Evolutionary conservation across 495 filamentous ascomycete species (phyloP), one percentile per base, ranked within the genome.

Genomic region (Penicillium pancosmium): DNA sequence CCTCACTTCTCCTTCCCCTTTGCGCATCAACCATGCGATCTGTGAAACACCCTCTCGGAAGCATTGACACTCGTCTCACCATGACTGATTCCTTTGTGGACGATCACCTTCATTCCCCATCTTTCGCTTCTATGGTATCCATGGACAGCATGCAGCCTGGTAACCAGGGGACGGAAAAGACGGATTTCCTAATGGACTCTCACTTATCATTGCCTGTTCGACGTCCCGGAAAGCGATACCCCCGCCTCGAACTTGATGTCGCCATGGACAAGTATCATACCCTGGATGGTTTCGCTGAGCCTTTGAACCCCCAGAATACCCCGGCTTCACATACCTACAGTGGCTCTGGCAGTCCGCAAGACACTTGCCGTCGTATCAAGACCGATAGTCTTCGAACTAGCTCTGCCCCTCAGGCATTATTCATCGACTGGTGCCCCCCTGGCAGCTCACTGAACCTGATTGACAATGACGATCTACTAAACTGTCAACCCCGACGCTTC

Each of bases 271-370:
- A 57, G 18, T 68, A 65, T 35, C 61, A 65, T 19, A 57, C 52
- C 33, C 56, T 66, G 25, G 66, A 69, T 19, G 57, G 51, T 13
- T 49, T 58, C 56, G 19, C 46, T 7, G 61, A 66, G 40, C 61
- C 62, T 3, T 23, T 34, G 21, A 67, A 64, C 21, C 63, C 69
- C 6, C 61, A 65, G 19, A 71, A 71, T 55, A 71, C 72, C 4
- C 69, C 70, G 1, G 61, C 58, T 6, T 68, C 64, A 11, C 55
- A 60, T 44, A 68, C 64, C 5, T 51, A 60, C 40, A 68, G 58
- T 40, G 59, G 56, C 19, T 33, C 38, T 27, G 51, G 36, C 4
- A 63, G 62, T 48, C 52, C 35, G 4, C 27, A 48, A 7, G 48
- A 51, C 18, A 10, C 31, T 0, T 27, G 15, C 33, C 15, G 21